Percentiles rank a stretch among this genome's conserved stretches.
Evolutionary conservation across 176 grass and related monocot genomes (phyloP).

Genomic region (Paspalum notatum): DNA sequence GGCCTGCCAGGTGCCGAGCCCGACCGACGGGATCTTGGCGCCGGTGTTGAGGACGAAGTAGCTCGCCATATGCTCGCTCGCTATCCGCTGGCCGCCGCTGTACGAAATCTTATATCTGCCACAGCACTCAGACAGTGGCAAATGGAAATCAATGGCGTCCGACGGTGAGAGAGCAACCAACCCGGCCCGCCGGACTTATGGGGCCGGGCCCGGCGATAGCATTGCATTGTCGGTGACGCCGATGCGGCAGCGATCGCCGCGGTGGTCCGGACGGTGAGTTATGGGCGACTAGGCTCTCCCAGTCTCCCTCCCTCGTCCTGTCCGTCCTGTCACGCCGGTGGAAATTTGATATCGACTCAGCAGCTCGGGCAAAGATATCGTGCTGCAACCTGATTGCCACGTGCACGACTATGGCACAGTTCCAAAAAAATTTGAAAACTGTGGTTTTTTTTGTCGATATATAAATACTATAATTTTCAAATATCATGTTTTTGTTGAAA

Average conservation of each 20-base stretch:
- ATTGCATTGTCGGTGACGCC: not conserved
- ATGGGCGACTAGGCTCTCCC: too few species aligned
- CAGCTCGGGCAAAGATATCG: too few species aligned
- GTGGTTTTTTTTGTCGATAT: too few species aligned
- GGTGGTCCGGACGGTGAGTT: too few species aligned
- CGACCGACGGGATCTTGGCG: constrained; percentile 66
- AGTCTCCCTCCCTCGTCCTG: too few species aligned
- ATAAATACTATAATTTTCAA: too few species aligned
- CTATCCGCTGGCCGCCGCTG: not conserved
- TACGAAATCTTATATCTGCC: not conserved
- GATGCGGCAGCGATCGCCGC: not conserved
- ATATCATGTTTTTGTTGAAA: too few species aligned
- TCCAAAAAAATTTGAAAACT: too few species aligned
- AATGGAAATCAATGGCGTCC: not conserved
- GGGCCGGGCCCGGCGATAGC: not conserved
- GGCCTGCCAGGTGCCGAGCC: constrained; percentile 70
- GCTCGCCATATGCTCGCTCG: constrained; percentile 36
- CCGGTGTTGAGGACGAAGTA: constrained; percentile 68
- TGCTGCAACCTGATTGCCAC: too few species aligned
- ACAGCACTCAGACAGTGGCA: not conserved
- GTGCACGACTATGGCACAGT: too few species aligned
- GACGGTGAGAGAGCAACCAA: not conserved
- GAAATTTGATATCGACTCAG: too few species aligned
- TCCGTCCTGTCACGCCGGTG: too few species aligned
- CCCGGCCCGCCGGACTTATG: not conserved